Base-by-base conservation (phyloP, 768 basidiomycete genomes). In the Nevesoporus exiguus region DNA sequence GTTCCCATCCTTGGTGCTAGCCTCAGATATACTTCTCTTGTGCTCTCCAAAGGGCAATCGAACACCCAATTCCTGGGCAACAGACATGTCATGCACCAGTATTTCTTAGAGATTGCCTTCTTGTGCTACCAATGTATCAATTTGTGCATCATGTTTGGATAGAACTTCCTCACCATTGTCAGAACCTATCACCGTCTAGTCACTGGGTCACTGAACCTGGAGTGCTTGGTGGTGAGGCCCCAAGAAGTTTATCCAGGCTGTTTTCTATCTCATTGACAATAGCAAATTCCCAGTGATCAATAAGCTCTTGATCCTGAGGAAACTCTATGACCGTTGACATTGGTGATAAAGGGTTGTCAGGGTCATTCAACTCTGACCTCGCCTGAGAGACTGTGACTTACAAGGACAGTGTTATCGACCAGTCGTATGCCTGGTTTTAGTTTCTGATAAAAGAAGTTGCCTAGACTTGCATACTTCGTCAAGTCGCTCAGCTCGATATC, bases 191-290 rank as follows among this genome's bases (percentile, higher is more conserved):
- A 1, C 7, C 36, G 55, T 33, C 33, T 44, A 47, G 7, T 59
- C 49, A 1, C 43, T 37, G 17, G 79, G 73, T 74, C 31, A 64
- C 58, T 3, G 68, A 70, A 13, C 74, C 76, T 5, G 80, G 75
- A 3, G 79, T 71, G 10, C 73, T 68, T 0, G 78, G 70, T 5
- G 65, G 57, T 7, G 71, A 65, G 7, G 73, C 66, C 22, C 96
- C 96, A 45, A 98, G 77, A 33, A 98, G 87, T 61, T 93, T 82
- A 47, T 88, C 85, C n/a, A 99, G 82, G 40, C 85, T 92, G 74
- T 99, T 98, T 64, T 91, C 86, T 63, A 99, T 97, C 42, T 95
- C 94, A 65, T 99, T 99, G 61, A 99, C 91, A 65, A 92, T 87
- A 4, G 96, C 97, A 64, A 99, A 99, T 58, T 95, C 87, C 57